These are phyloP conservation scores for Calonectria pseudoreteaudii DNA, from an alignment of 2,329 filamentous ascomycete genomes.

Conservation along the genomic window DNA sequence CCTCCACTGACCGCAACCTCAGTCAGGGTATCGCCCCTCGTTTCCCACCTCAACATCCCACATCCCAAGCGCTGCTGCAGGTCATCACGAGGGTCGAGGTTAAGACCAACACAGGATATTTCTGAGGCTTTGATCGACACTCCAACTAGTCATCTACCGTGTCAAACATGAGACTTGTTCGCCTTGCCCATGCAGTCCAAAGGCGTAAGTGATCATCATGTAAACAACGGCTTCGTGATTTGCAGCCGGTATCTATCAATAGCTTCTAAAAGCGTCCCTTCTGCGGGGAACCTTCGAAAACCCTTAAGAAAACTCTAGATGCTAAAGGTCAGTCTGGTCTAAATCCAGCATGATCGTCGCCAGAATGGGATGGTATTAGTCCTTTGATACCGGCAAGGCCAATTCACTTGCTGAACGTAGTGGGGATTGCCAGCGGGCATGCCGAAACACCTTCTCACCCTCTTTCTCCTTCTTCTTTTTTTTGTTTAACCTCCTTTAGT, in stretches of 20 bases:
- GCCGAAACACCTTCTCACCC: not conserved
- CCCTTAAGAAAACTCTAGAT: not conserved
- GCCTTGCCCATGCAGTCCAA: conserved; percentile 1
- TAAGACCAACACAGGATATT: conserved; percentile 1
- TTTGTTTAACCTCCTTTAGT: not conserved
- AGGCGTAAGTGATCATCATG: not conserved
- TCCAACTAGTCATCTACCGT: conserved; percentile 10
- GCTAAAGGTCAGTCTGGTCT: not conserved
- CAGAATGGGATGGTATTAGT: not conserved
- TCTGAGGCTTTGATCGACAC: conserved; percentile 20
- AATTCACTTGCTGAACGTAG: not conserved
- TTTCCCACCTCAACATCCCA: conserved; percentile 25
- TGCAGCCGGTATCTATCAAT: not conserved
- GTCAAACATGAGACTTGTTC: conserved; percentile 5
- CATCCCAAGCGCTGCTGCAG: conserved; percentile 23
- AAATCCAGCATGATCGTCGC: conserved; percentile 3
- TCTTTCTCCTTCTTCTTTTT: not conserved
- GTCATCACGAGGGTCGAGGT: conserved; percentile 35
- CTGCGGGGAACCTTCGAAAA: not conserved
- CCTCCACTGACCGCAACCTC: conserved; percentile 25
- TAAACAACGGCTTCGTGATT: not conserved
- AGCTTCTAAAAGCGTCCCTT: not conserved
- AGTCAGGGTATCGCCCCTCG: conserved; percentile 19
- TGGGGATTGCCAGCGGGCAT: not conserved
- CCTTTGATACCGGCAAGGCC: not conserved